These are phyloP conservation scores for Saccharomyces hybrid DNA, from an alignment of 1,139 yeast species.

Conservation along the genomic window DNA sequence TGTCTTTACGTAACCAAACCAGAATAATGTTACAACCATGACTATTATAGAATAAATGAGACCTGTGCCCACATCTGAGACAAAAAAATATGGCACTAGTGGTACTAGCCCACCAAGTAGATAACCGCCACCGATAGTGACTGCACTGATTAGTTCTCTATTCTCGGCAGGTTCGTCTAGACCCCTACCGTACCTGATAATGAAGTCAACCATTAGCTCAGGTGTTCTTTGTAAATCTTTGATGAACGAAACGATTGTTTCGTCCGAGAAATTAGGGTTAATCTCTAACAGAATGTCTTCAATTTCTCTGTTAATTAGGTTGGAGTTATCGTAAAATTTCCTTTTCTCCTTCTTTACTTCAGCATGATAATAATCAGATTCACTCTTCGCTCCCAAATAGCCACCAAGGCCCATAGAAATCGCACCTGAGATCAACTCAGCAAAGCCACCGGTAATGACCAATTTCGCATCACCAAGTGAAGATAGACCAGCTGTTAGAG, in stretches of 20 bases:
- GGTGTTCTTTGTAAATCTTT: conserved; percentile 65
- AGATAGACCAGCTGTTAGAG: conserved; percentile 73
- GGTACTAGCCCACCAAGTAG: conserved; percentile 76
- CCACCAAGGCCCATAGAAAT: conserved; percentile 86
- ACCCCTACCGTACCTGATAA: conserved; percentile 69
- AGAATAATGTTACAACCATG: conserved; percentile 78
- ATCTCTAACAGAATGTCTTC: conserved; percentile 65
- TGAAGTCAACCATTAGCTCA: conserved; percentile 61
- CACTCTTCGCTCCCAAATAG: conserved; percentile 72
- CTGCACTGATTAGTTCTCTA: conserved; percentile 64
- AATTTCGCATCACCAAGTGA: conserved; percentile 66
- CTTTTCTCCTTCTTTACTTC: conserved; percentile 67
- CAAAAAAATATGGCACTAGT: conserved; percentile 70
- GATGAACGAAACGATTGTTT: conserved; percentile 56
- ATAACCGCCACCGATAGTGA: conserved; percentile 69
- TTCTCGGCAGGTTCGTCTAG: conserved; percentile 80
- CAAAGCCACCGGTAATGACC: conserved; percentile 81
- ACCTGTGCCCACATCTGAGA: conserved; percentile 64
- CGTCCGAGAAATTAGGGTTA: conserved; percentile 47
- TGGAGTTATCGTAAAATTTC: conserved; percentile 59
- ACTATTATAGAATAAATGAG: conserved; percentile 65
- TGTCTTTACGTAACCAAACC: conserved; percentile 83
- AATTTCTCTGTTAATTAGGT: conserved; percentile 49
- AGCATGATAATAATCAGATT: conserved; percentile 58
- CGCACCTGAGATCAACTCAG: conserved; percentile 75